Percentiles rank a stretch among this genome's conserved stretches.
Conservation (phyloP, 306 rosid species). For the Pachyrhizus erosus region DNA sequence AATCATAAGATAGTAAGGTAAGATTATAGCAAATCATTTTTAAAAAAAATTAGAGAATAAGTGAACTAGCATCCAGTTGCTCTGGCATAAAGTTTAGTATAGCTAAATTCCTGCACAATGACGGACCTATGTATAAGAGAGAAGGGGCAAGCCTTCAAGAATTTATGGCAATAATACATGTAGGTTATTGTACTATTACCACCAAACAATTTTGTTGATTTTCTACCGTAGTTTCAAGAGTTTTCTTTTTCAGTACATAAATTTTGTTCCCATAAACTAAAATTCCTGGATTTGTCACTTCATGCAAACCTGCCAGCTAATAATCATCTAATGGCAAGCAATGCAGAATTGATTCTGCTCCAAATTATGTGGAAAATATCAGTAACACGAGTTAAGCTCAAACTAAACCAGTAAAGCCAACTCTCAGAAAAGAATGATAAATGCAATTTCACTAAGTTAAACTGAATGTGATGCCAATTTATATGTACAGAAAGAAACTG, state of each 20-base stretch:
- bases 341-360: not conserved
- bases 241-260: not conserved
- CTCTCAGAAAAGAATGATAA: constrained; percentile 17
- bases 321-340: not conserved
- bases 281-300: not conserved
- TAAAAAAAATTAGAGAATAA: not conserved
- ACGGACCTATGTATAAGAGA: not conserved
- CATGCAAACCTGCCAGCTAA: constrained; percentile 12
- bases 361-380: not conserved
- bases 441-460: not conserved
- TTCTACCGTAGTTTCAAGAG: not conserved
- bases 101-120: not conserved
- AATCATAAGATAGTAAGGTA: not conserved
- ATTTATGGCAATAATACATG: not conserved
- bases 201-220: constrained; percentile 7
- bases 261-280: not conserved
- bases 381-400: constrained; percentile 27
- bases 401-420: no score
- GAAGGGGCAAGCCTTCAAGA: constrained; percentile 6
- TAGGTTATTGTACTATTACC: not conserved
- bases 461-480: constrained; percentile 17
- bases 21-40: not conserved
- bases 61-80: not conserved
- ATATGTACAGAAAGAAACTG: not conserved
- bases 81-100: constrained; percentile 15